Evolutionary conservation across 2,329 filamentous ascomycete genomes (phyloP).

Genomic region (Elsinoe ampelina): DNA sequence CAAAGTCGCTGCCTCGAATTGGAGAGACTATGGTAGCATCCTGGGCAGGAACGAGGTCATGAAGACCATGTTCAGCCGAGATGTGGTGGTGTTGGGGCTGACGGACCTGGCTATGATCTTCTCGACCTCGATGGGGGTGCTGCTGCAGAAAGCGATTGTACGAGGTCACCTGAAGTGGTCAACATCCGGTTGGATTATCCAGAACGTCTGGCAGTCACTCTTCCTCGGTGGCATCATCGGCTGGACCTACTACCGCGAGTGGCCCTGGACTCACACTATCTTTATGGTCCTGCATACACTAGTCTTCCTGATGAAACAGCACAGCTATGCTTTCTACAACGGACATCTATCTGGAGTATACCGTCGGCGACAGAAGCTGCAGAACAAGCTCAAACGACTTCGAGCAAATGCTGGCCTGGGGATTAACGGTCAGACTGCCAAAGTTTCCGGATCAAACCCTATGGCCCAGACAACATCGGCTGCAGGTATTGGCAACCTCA

Average conservation of each 20-base stretch:
- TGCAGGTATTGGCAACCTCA: slow-evolving; percentile 7
- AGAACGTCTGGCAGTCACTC: slow-evolving; percentile 61
- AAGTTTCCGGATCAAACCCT: neutral
- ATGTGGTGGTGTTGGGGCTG: slow-evolving; percentile 42
- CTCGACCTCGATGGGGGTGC: slow-evolving; percentile 54
- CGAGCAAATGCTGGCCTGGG: slow-evolving; percentile 36
- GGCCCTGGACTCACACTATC: slow-evolving; percentile 76
- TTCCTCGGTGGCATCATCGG: slow-evolving; percentile 55
- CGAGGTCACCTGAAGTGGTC: slow-evolving; percentile 59
- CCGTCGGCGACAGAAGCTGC: slow-evolving; percentile 37
- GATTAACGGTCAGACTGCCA: neutral
- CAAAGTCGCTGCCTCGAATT: slow-evolving; percentile 60
- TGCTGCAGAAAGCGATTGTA: slow-evolving; percentile 53
- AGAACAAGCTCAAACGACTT: slow-evolving; percentile 47
- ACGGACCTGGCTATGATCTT: slow-evolving; percentile 63
- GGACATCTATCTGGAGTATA: slow-evolving; percentile 55
- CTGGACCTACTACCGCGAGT: slow-evolving; percentile 60
- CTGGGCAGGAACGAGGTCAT: slow-evolving; percentile 65
- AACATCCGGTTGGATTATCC: slow-evolving; percentile 60
- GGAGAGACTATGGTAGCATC: slow-evolving; percentile 56
- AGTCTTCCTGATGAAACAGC: slow-evolving; percentile 76
- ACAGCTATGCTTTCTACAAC: slow-evolving; percentile 71
- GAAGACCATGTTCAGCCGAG: slow-evolving; percentile 54
- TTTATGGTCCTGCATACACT: slow-evolving; percentile 67
- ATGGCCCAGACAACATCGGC: slow-evolving; percentile 11